Evolutionary conservation across 1,139 yeast genomes (phyloP), one percentile per base, ranked within the genome.

Genomic region (Candida sp.): DNA sequence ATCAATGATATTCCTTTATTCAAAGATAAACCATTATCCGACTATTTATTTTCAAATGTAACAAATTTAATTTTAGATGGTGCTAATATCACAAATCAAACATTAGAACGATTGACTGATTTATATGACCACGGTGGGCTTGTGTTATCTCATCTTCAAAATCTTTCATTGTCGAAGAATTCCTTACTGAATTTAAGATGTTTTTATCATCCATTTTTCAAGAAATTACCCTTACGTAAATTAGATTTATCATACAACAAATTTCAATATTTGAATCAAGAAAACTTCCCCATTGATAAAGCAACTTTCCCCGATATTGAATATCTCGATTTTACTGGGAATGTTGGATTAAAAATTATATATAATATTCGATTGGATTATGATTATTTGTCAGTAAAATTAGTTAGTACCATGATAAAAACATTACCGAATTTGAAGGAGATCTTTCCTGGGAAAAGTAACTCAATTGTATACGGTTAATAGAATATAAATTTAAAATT

Each of bases 211-310:
- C 36, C 21, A 5, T 42, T 48, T 8, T 48, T 43, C 23, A 39
- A 11, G 8, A 43, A 40, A 21, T 33, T 48, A 32, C 47, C 48
- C 2, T 41, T 49, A 30, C 41, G 40, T 25, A 39, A 35, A n/a
- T 36, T 49, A 32, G 50, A 49, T 38, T 38, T 49, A 19, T 48
- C 51, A 9, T 47, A 45, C 36, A 49, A 49, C 38, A 49, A 43
- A 27, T 49, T 49, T 37, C 39, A 36, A 11, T 48, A 48, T 27
- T 30, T 49, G 19, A 49, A 48, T 32, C 32, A 36, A 23, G 43
- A 41, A 11, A 49, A 48, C 36, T 48, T 49, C 33, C 51, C 52
- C 11, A 8, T 49, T 4, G 21, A 38, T 4, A 40, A n/a, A 4
- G 15, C 34, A 5, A 35, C 35, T 4, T 49, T 27, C 34, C 51